Evolutionary conservation across 495 filamentous ascomycete genomes (phyloP).

Genomic region (Opeltia flavorubescens): DNA sequence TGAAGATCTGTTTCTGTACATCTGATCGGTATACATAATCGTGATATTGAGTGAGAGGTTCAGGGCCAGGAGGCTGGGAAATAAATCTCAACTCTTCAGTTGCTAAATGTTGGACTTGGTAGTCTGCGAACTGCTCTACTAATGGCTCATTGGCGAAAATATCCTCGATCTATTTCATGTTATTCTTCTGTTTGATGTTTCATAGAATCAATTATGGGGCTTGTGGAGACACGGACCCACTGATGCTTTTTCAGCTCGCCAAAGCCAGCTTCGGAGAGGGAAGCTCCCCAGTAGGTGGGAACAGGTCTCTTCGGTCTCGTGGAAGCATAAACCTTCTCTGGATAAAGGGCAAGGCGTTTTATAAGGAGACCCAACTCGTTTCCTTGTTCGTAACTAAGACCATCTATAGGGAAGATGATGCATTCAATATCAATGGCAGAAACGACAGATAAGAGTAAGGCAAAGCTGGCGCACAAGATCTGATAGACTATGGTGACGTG

Average conservation of each 20-base stretch:
- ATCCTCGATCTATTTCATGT: neutral
- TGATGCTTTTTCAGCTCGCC: neutral
- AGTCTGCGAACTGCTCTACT: neutral
- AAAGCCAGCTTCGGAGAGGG: neutral
- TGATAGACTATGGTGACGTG: no score
- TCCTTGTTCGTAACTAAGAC: neutral
- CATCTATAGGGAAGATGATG: neutral
- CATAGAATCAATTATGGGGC: no score
- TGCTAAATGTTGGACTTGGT: neutral
- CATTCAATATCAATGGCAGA: neutral
- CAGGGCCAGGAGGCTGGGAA: neutral
- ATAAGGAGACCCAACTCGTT: neutral
- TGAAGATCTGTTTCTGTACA: neutral
- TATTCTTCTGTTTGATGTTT: neutral
- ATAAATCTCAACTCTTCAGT: neutral
- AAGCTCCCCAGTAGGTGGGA: neutral
- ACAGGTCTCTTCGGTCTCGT: neutral
- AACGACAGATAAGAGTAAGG: neutral
- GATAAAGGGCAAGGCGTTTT: neutral
- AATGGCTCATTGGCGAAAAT: neutral
- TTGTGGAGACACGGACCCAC: neutral
- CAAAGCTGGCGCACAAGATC: neutral
- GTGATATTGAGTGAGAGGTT: neutral
- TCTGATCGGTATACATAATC: slow-evolving; percentile 1
- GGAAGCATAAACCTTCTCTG: neutral